These are phyloP conservation scores for Nephelium lappaceum DNA, from an alignment of 345 rosid species.

Conservation along the genomic window DNA sequence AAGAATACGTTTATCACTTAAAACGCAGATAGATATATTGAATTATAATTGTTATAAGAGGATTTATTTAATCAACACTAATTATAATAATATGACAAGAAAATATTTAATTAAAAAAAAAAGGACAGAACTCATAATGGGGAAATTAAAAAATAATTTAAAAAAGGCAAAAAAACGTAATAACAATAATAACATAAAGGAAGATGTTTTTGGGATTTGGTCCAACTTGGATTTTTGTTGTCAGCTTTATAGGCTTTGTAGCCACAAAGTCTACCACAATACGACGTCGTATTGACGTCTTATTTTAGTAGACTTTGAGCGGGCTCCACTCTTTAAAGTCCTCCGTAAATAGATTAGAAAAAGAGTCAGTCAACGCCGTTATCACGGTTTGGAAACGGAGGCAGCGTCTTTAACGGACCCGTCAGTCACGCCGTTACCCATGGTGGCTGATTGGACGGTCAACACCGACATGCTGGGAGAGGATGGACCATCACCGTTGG, in stretches of 20 bases:
- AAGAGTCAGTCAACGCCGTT: slow-evolving; percentile 31
- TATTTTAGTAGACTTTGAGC: slow-evolving; percentile 46
- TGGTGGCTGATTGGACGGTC: slow-evolving; percentile 68
- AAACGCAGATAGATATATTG: too few relatives aligned
- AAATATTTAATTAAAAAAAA: background rate
- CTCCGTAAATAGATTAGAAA: background rate
- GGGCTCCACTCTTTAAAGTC: background rate
- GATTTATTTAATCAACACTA: background rate
- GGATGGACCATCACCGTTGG: slow-evolving; percentile 57
- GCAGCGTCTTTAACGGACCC: slow-evolving; percentile 65
- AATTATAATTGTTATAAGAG: slow-evolving; percentile 11
- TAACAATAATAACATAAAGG: slow-evolving; percentile 3
- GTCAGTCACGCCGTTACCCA: slow-evolving; percentile 45
- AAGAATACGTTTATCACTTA: too few relatives aligned
- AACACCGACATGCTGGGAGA: slow-evolving; percentile 79
- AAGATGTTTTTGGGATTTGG: slow-evolving; percentile 23
- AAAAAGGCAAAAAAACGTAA: slow-evolving; percentile 11
- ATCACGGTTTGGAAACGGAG: slow-evolving; percentile 69
- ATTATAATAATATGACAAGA: background rate
- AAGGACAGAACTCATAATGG: background rate
- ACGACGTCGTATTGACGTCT: slow-evolving; percentile 49
- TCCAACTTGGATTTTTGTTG: slow-evolving; percentile 3
- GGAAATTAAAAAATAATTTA: background rate
- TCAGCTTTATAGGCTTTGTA: slow-evolving; percentile 10
- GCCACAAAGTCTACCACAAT: slow-evolving; percentile 44